Percentiles rank a stretch among this genome's conserved stretches.
Evolutionary conservation across 805 yeast genomes (phyloP).

Genomic region (Ascoidea asiatica): DNA sequence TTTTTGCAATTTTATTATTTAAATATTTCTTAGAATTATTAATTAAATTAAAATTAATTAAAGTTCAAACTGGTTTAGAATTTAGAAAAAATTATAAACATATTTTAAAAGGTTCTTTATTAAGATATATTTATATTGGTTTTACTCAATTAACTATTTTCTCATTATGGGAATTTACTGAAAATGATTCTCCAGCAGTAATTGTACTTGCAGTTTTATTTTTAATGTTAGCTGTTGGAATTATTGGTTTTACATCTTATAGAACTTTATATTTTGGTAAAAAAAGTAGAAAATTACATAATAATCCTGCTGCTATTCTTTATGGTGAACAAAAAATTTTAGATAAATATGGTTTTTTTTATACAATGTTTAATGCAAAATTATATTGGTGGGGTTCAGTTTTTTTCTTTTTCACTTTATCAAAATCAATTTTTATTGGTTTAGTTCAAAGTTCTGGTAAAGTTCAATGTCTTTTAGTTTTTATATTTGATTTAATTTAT

Average conservation of each 20-base stretch:
- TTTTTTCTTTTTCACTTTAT: slow-evolving; percentile 41
- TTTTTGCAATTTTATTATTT: slow-evolving; percentile 41
- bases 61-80: slow-evolving; percentile 24
- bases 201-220: slow-evolving; percentile 69
- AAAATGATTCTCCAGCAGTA: slow-evolving; percentile 77
- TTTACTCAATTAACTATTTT: slow-evolving; percentile 70
- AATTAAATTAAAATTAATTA: slow-evolving; percentile 34
- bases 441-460: slow-evolving; percentile 73
- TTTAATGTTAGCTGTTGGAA: slow-evolving; percentile 43
- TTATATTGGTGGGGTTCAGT: slow-evolving; percentile 77
- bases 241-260: slow-evolving; percentile 52
- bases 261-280: slow-evolving; percentile 53
- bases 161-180: slow-evolving; percentile 79
- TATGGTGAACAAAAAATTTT: slow-evolving; percentile 67
- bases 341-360: slow-evolving; percentile 76
- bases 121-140: slow-evolving; percentile 73
- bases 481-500: slow-evolving; percentile 63
- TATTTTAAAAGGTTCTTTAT: slow-evolving; percentile 64
- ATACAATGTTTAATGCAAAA: slow-evolving; percentile 75
- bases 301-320: slow-evolving; percentile 77
- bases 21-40: slow-evolving; percentile 37
- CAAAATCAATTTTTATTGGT: slow-evolving; percentile 63
- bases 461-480: slow-evolving; percentile 65
- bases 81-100: slow-evolving; percentile 43
- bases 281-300: slow-evolving; percentile 40